Evolutionary conservation across 2,329 filamentous ascomycete species (phyloP), one percentile per base, ranked within the genome.

Genomic region (Cadophora sp.): DNA sequence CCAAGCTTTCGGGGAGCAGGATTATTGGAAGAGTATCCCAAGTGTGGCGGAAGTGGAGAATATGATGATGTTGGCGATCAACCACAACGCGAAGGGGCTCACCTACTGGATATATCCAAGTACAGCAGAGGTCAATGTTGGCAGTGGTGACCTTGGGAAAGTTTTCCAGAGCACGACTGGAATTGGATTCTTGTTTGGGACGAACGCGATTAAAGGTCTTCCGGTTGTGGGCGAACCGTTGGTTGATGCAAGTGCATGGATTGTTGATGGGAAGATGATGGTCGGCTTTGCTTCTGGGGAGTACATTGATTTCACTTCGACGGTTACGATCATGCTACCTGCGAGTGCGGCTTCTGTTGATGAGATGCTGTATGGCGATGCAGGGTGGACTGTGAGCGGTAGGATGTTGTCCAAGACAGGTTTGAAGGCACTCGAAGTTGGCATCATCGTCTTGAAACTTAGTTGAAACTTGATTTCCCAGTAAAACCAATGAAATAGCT

Each of bases 1-100:
- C 4, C 83, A 85, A 73, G 82, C 79, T 0, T 86, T 85, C 71
- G 82, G 78, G 3, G 80, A 81, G 33, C 77, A 80, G 61, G 77
- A 79, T 4, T 85, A 82, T 68, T 86, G 84, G 83, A 66, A 71
- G 9, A 73, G 82, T 4, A 79, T 80, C 62, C 83, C 83, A 4
- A 84, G 80, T 2, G 71, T 74, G 0, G 76, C 71, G 0, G 84
- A 85, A 71, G 80, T 81, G 62, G 78, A 79, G 39, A 81, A 79
- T 2, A 84, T 85, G 82, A 80, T 78, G 56, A 75, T 84, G 66
- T 69, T 85, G 14, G 78, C 77, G 55, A 70, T 85, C 56, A 84
- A 84, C 68, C 83, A 85, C 68, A 79, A 81, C 55, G 83, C 82
- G 0, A 85, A 83, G 70, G 83, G 81, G 0, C 77, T 85, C 33